These are phyloP conservation scores for Fusarium scirpi DNA, from an alignment of 2,329 filamentous ascomycete species.

Conservation along the genomic window DNA sequence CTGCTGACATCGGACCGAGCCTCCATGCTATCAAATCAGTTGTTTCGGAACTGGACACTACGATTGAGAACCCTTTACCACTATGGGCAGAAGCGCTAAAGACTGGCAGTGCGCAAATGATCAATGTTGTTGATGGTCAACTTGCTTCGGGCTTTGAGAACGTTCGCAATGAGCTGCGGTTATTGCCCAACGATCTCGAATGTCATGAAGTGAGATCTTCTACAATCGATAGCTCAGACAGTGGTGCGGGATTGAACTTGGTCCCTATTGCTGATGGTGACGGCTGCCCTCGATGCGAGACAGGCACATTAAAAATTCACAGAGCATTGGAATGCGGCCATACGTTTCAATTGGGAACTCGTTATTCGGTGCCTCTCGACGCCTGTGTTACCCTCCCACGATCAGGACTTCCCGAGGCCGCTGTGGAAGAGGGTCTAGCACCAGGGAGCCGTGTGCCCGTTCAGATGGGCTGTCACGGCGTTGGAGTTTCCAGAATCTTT, in stretches of 20 bases:
- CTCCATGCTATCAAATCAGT: conserved; percentile 73
- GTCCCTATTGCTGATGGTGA: conserved; percentile 76
- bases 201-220: conserved; percentile 36
- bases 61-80: conserved; percentile 69
- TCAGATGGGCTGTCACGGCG: conserved; percentile 97
- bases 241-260: conserved; percentile 65
- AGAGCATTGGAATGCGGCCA: conserved; percentile 91
- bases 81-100: conserved; percentile 62
- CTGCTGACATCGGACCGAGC: conserved; percentile 56
- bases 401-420: conserved; percentile 23
- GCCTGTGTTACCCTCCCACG: conserved; percentile 66
- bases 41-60: conserved; percentile 76
- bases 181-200: conserved; percentile 38
- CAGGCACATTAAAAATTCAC: conserved; percentile 72
- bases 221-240: conserved; percentile 50
- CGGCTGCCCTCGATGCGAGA: conserved; percentile 75
- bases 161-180: conserved; percentile 42
- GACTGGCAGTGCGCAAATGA: conserved; percentile 35
- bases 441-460: conserved; percentile 63
- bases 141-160: conserved; percentile 45
- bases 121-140: conserved; percentile 54
- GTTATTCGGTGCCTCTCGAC: conserved; percentile 82
- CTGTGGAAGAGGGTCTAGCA: conserved; percentile 20
- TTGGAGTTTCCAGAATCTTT: conserved; percentile 91
- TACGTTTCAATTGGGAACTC: conserved; percentile 91